Percentiles rank a stretch among this genome's conserved stretches.
phyloP scores from a whole-genome alignment of 345 rosid genomes.

The Eucalyptus curtisii region DNA sequence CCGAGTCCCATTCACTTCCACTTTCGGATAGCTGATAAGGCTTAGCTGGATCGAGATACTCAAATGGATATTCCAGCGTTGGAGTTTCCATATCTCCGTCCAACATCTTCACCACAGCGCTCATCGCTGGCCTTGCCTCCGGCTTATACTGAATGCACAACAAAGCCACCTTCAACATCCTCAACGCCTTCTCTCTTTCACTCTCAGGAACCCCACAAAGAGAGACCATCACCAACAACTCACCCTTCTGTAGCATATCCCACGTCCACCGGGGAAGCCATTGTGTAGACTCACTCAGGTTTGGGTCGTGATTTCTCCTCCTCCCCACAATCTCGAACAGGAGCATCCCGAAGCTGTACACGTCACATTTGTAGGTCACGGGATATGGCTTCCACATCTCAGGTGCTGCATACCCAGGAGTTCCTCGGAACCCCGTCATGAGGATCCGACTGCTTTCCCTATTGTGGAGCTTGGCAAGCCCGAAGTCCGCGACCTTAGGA shows the following conservation, averaged over 20 bases:
- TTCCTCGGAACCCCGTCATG: background rate
- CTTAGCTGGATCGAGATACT: background rate
- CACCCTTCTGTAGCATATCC: background rate
- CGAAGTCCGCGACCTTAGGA: conserved; percentile 12
- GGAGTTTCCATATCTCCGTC: background rate
- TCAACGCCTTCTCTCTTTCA: background rate
- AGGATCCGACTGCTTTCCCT: background rate
- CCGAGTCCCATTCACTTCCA: background rate
- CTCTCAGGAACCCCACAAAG: background rate
- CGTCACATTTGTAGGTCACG: conserved; percentile 4
- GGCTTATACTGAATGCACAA: background rate
- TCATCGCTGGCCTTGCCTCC: background rate
- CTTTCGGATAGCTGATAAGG: background rate
- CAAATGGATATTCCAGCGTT: background rate
- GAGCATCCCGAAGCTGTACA: conserved; percentile 12
- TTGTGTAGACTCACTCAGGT: background rate
- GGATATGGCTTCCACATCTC: background rate
- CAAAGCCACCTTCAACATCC: background rate
- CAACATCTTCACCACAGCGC: background rate
- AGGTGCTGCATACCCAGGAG: background rate
- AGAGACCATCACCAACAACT: background rate
- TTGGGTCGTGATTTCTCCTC: background rate
- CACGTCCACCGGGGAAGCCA: background rate
- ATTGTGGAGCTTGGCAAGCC: conserved; percentile 1
- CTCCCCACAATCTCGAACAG: background rate